phyloP scores from a whole-genome alignment of 2,329 filamentous ascomycete genomes.

The Paradendryphiella salina region DNA sequence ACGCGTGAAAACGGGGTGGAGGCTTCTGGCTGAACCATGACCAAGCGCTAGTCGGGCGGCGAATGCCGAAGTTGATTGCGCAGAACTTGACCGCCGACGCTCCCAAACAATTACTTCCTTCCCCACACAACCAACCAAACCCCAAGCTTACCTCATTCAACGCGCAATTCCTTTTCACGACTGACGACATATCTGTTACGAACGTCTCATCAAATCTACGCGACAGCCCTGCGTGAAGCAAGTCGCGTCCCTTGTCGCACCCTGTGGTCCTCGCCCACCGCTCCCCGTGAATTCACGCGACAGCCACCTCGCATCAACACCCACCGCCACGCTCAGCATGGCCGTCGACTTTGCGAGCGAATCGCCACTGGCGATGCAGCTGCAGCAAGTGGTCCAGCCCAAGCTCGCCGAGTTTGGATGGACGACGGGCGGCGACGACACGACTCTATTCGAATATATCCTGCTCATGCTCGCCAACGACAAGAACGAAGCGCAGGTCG shows the following conservation, averaged over 20 bases:
- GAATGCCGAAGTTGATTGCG: conserved; percentile 17
- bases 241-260: conserved; percentile 30
- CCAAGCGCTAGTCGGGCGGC: conserved; percentile 13
- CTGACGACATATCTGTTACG: conserved; percentile 16
- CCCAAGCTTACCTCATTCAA: conserved; percentile 2
- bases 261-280: conserved; percentile 25
- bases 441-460: conserved; percentile 91
- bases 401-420: conserved; percentile 93
- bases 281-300: conserved; percentile 19
- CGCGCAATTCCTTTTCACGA: conserved; percentile 18
- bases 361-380: conserved; percentile 80
- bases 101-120: conserved; percentile 11
- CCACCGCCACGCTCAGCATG: conserved; percentile 57
- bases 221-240: conserved; percentile 18
- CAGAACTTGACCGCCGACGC: conserved; percentile 18
- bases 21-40: background rate
- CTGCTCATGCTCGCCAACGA: conserved; percentile 96
- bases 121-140: conserved; percentile 15
- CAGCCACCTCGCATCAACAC: conserved; percentile 9
- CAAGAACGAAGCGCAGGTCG: conserved; percentile 88
- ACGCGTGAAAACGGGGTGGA: too few relatives aligned
- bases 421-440: conserved; percentile 78
- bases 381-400: conserved; percentile 80
- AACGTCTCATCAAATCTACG: conserved; percentile 12
- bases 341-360: conserved; percentile 74